Base-by-base conservation (phyloP, 2,329 filamentous ascomycete genomes). In the Xylaria sp. region DNA sequence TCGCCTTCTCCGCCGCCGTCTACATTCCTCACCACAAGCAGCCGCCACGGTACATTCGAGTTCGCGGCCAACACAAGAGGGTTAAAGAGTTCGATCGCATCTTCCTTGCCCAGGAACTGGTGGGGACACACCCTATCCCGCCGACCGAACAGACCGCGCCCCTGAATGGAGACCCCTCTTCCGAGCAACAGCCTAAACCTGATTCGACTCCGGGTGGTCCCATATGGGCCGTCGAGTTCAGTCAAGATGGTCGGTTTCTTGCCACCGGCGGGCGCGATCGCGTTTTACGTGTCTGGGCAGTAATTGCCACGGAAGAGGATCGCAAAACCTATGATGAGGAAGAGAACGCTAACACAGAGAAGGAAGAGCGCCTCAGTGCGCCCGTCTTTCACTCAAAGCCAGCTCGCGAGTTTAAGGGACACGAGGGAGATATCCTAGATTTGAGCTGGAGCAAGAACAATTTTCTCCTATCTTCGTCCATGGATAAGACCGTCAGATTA, bases 401-500 rank as follows among this genome's bases (percentile, higher is more conserved):
- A 0, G 79, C 93, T 9, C 88, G 90, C 64, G 92, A 97, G 76
- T 98, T 96, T 72, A 82, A 87, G 62, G 94, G 94, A 4, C 96
- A 99, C 77, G 91, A 89, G 0, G 90, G 92, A 17, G 94, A 97
- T 73, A 89, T 99, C 5, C 82, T 99, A 71, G 95, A 97, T 77
- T 80, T 99, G 68, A 97, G 93, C 78, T 99, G 96, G 96, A 98
- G 95, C 83, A 99, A 98, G 85, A 99, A 99, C 81, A 97, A 97
- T 79, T 99, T 99, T 74, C 81, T 99, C 32, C 85, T 99, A 17
- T 98, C 95, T 3, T 97, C 94, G 0, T 97, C 94, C 0, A 98
- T 98, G 94, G 96, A 99, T 79, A 98, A 98, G 83, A 97, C 94
- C 0, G 96, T 99, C 12, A 88, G 93, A 14, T 81, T 99, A 56